Conservation (phyloP, 208 protist species). For the Sergeia podlipaevii region DNA sequence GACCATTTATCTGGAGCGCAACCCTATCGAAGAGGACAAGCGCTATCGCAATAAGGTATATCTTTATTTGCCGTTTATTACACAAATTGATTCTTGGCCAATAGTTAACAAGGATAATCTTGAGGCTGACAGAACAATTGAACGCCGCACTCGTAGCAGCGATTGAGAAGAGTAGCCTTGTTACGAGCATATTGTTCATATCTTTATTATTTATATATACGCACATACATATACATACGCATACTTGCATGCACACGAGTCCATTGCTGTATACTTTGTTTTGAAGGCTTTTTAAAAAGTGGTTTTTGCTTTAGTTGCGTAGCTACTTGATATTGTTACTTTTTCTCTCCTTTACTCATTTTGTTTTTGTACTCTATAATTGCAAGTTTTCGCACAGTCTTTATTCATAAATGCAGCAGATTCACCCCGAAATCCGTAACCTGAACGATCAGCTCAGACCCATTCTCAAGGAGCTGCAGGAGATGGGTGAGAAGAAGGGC, state of each 20-base stretch:
- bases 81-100: slow-evolving; percentile 87
- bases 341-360: background rate
- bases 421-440: slow-evolving; percentile 77
- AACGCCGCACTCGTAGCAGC: slow-evolving; percentile 18
- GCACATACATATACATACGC: slow-evolving; percentile 4
- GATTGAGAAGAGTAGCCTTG: background rate
- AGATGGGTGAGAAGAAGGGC: slow-evolving; percentile 78
- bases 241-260: background rate
- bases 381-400: background rate
- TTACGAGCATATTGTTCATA: too few species aligned
- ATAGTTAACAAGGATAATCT: slow-evolving; percentile 82
- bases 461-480: slow-evolving; percentile 77
- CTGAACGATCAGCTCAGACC: slow-evolving; percentile 73
- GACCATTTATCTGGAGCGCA: slow-evolving; percentile 89
- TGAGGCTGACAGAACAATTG: slow-evolving; percentile 72
- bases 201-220: background rate
- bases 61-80: slow-evolving; percentile 74
- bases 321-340: background rate
- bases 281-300: too few species aligned
- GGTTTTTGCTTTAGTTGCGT: background rate
- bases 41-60: slow-evolving; percentile 89
- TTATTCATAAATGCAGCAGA: slow-evolving; percentile 46
- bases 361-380: background rate
- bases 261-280: slow-evolving; percentile 1
- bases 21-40: slow-evolving; percentile 87